Percentiles rank a stretch among this genome's conserved stretches.
Conservation (phyloP, 208 protist genomes). For the Endotrypanum monterogeii region DNA sequence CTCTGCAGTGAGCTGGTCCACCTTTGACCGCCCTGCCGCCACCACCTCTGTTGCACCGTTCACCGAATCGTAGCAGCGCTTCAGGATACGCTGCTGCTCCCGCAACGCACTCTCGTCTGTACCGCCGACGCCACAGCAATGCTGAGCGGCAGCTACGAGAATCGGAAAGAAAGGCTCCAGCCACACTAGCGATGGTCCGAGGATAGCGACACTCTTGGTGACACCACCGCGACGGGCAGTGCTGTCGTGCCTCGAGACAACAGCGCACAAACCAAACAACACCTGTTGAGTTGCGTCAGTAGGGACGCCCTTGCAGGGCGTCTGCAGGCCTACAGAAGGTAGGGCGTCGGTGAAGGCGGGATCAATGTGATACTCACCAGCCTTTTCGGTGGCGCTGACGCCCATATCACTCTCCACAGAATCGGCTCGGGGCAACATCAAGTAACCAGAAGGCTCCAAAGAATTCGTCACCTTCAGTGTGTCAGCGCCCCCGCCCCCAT, state of each 20-base stretch:
- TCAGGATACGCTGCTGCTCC: constrained; percentile 55
- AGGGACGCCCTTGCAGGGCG: background rate
- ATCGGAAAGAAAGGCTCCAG: constrained; percentile 77
- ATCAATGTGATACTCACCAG: background rate
- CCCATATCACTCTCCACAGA: constrained; percentile 8
- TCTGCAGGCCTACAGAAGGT: background rate
- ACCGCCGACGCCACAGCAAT: constrained; percentile 70
- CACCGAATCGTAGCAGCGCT: constrained; percentile 59
- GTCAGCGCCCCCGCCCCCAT: constrained; percentile 1
- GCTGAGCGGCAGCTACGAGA: constrained; percentile 63
- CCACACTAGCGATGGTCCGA: constrained; percentile 68
- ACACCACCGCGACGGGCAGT: constrained; percentile 66
- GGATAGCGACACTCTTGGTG: constrained; percentile 76
- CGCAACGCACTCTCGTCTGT: constrained; percentile 47
- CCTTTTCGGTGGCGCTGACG: background rate
- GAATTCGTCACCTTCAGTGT: constrained; percentile 2
- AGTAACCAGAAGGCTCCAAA: constrained; percentile 10
- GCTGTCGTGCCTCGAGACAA: constrained; percentile 68
- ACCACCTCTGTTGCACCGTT: constrained; percentile 36
- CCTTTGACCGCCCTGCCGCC: constrained; percentile 24
- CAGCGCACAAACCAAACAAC: constrained; percentile 74
- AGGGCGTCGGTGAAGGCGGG: background rate
- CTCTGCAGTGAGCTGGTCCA: constrained; percentile 38
- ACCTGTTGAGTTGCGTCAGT: constrained; percentile 4
- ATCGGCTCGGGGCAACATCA: constrained; percentile 18